Evolutionary conservation across 2,329 filamentous ascomycete genomes (phyloP).

Genomic region (Diplodia scrobiculata): DNA sequence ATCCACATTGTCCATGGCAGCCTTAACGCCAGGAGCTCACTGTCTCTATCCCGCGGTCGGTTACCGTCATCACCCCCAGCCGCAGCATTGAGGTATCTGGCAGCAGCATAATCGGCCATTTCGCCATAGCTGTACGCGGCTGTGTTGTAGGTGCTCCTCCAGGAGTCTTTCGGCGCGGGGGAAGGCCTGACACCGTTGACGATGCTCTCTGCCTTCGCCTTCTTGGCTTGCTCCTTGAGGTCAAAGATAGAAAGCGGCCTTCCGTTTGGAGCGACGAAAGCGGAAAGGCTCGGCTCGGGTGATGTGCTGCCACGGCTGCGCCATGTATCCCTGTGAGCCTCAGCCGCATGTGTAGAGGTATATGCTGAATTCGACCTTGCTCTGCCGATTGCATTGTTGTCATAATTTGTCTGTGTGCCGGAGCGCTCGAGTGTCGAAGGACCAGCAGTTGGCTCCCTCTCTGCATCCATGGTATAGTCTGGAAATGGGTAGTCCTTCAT

Average conservation of each 20-base stretch:
- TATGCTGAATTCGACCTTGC: constrained; percentile 14
- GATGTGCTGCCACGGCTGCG: constrained; percentile 2
- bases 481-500: constrained; percentile 1
- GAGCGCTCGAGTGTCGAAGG: neutral
- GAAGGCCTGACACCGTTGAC: neutral
- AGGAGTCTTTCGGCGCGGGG: constrained; percentile 5
- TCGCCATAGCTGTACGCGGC: constrained; percentile 17
- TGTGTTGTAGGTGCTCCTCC: constrained; percentile 8
- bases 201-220: constrained; percentile 15
- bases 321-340: constrained; percentile 11
- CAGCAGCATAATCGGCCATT: constrained; percentile 2
- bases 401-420: neutral
- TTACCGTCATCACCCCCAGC: neutral
- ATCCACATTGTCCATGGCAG: constrained; percentile 44
- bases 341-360: neutral
- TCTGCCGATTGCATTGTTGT: neutral
- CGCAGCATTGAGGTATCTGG: neutral
- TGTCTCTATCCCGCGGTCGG: neutral
- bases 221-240: constrained; percentile 24
- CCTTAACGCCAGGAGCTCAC: constrained; percentile 32
- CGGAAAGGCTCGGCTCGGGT: constrained; percentile 6
- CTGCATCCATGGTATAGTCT: neutral
- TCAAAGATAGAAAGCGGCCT: constrained; percentile 22
- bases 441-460: neutral
- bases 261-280: neutral